Evolutionary conservation across 768 basidiomycete species (phyloP).

Genomic region (Leccinellum rugosiceps): DNA sequence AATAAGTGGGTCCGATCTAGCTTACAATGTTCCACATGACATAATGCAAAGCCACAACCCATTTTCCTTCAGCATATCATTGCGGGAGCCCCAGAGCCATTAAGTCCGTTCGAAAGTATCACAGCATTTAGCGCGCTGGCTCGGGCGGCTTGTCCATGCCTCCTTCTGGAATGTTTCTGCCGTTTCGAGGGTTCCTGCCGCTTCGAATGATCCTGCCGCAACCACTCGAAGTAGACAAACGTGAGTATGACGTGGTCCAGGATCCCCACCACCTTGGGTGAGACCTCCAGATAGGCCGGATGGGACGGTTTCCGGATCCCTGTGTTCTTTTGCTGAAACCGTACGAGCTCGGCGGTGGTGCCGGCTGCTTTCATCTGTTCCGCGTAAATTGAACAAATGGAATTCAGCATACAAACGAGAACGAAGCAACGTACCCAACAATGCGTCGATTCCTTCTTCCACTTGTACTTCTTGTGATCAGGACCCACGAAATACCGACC

Average conservation of each 20-base stretch:
- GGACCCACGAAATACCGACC: slow-evolving; percentile 33
- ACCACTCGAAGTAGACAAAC: slow-evolving; percentile 21
- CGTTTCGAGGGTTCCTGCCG: no score
- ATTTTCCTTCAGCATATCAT: background rate
- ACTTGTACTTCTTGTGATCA: slow-evolving; percentile 31
- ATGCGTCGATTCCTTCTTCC: slow-evolving; percentile 26
- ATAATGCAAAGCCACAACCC: background rate
- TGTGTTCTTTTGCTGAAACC: slow-evolving; percentile 23
- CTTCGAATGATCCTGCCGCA: slow-evolving; percentile 10
- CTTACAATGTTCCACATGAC: background rate
- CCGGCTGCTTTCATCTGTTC: slow-evolving; percentile 18
- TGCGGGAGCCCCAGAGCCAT: no score
- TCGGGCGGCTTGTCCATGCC: no score
- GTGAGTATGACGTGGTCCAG: slow-evolving; percentile 28
- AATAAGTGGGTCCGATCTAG: background rate
- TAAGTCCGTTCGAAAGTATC: no score
- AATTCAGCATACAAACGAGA: background rate
- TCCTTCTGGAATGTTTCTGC: no score
- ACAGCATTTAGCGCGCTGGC: no score
- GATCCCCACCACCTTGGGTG: slow-evolving; percentile 14
- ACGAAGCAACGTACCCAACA: slow-evolving; percentile 21
- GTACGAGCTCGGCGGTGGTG: slow-evolving; percentile 17
- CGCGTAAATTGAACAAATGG: background rate
- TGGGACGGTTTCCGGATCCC: slow-evolving; percentile 18
- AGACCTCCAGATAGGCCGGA: slow-evolving; percentile 24